Conservation (phyloP, 495 filamentous ascomycete species). For the Astrothelium macrocarpum region DNA sequence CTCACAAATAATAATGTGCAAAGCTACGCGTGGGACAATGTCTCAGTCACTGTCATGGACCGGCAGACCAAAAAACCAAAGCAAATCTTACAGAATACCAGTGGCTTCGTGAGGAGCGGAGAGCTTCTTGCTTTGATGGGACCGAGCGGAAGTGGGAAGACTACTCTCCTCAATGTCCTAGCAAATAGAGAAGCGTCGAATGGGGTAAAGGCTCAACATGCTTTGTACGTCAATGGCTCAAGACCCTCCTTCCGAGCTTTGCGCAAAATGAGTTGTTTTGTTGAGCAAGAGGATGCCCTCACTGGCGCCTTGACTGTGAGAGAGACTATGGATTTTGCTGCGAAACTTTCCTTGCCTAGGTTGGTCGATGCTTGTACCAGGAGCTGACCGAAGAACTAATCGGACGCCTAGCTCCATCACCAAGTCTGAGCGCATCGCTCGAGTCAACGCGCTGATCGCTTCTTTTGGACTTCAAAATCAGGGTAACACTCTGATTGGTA, state of each 20-base stretch:
- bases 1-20: slow-evolving; percentile 32
- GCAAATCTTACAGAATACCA: slow-evolving; percentile 43
- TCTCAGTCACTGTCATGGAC: slow-evolving; percentile 62
- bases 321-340: slow-evolving; percentile 67
- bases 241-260: slow-evolving; percentile 34
- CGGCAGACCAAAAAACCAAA: slow-evolving; percentile 50
- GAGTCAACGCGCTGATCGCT: slow-evolving; percentile 47
- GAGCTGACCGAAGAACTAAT: slow-evolving; percentile 12
- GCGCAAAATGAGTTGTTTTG: slow-evolving; percentile 53
- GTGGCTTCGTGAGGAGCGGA: slow-evolving; percentile 49
- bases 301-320: slow-evolving; percentile 67
- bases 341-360: slow-evolving; percentile 47
- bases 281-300: slow-evolving; percentile 78
- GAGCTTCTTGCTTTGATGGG: slow-evolving; percentile 71
- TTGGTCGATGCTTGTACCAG: slow-evolving; percentile 20
- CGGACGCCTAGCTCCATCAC: slow-evolving; percentile 28
- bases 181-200: slow-evolving; percentile 47
- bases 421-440: slow-evolving; percentile 42
- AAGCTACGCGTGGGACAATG: slow-evolving; percentile 50
- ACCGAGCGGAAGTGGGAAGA: slow-evolving; percentile 64
- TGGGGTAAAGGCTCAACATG: slow-evolving; percentile 39
- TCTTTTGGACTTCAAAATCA: slow-evolving; percentile 57
- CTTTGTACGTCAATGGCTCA: slow-evolving; percentile 50
- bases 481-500: slow-evolving; percentile 59
- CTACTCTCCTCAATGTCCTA: slow-evolving; percentile 65